phyloP scores from a whole-genome alignment of 805 yeast species.

The Lachancea quebecensis region DNA sequence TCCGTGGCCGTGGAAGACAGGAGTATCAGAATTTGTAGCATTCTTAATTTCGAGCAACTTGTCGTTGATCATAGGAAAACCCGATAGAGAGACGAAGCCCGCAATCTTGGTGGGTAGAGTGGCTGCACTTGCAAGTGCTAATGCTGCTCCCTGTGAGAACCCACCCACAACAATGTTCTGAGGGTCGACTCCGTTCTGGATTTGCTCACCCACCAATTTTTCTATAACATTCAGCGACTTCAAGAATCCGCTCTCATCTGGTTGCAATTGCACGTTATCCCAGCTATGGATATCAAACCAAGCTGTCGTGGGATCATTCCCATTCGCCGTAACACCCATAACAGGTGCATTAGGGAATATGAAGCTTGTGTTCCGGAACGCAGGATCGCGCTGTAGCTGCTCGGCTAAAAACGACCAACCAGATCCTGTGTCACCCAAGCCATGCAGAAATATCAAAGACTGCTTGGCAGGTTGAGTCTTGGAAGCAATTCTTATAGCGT shows the following conservation, averaged over 20 bases:
- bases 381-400: constrained; percentile 40
- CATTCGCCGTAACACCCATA: constrained; percentile 59
- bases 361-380: constrained; percentile 53
- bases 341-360: constrained; percentile 89
- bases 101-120: constrained; percentile 57
- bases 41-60: constrained; percentile 17
- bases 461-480: constrained; percentile 41
- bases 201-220: constrained; percentile 44
- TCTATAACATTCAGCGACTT: constrained; percentile 42
- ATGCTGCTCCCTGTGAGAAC: constrained; percentile 89
- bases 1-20: constrained; percentile 88
- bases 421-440: constrained; percentile 83
- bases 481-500: constrained; percentile 31
- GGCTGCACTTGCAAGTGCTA: constrained; percentile 57
- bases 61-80: constrained; percentile 46
- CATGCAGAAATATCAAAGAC: constrained; percentile 75
- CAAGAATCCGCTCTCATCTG: constrained; percentile 51
- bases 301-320: constrained; percentile 62
- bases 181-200: constrained; percentile 47
- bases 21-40: constrained; percentile 53
- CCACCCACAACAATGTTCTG: constrained; percentile 86
- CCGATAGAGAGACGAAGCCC: constrained; percentile 73
- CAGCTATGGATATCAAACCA: constrained; percentile 78
- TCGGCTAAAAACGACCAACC: constrained; percentile 87
- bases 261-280: constrained; percentile 36